Percentiles rank a stretch among this genome's conserved stretches.
These are phyloP conservation scores for Hygrocybe punicea DNA, from an alignment of 768 basidiomycete genomes.

Conservation along the genomic window DNA sequence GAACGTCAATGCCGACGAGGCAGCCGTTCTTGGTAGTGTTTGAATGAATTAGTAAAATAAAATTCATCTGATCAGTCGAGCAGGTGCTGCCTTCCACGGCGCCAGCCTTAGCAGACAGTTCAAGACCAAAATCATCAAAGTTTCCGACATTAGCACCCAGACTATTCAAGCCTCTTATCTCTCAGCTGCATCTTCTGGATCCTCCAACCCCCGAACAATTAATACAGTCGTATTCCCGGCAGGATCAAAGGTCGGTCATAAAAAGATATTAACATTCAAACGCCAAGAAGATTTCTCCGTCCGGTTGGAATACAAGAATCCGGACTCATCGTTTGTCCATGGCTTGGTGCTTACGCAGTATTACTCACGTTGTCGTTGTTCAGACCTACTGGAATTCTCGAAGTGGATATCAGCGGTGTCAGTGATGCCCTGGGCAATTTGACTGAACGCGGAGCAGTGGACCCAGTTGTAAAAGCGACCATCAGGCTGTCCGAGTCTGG, in stretches of 20 bases:
- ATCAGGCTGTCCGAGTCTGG: slow-evolving; percentile 83
- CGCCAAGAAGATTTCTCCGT: slow-evolving; percentile 80
- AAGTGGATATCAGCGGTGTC: slow-evolving; percentile 70
- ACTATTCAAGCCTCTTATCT: slow-evolving; percentile 80
- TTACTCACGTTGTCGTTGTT: neutral
- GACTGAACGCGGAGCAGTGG: slow-evolving; percentile 73
- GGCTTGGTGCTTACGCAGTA: neutral
- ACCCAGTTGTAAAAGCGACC: slow-evolving; percentile 85
- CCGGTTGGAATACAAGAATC: slow-evolving; percentile 70
- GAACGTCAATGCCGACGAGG: slow-evolving; percentile 97
- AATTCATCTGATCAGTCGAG: slow-evolving; percentile 5
- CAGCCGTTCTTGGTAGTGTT: slow-evolving; percentile 75
- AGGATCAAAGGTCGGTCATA: slow-evolving; percentile 72
- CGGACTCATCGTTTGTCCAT: slow-evolving; percentile 56
- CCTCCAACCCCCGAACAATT: slow-evolving; percentile 61
- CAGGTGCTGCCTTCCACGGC: slow-evolving; percentile 85
- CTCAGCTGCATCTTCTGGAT: slow-evolving; percentile 52
- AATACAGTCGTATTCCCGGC: slow-evolving; percentile 73
- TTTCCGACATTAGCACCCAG: slow-evolving; percentile 67
- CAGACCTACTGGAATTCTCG: slow-evolving; percentile 70
- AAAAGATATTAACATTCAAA: slow-evolving; percentile 85
- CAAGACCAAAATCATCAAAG: slow-evolving; percentile 91
- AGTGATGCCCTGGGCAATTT: slow-evolving; percentile 76
- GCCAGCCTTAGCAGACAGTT: slow-evolving; percentile 86
- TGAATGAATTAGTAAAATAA: neutral